Evolutionary conservation across 805 yeast species (phyloP).

Genomic region (Candida awuae): DNA sequence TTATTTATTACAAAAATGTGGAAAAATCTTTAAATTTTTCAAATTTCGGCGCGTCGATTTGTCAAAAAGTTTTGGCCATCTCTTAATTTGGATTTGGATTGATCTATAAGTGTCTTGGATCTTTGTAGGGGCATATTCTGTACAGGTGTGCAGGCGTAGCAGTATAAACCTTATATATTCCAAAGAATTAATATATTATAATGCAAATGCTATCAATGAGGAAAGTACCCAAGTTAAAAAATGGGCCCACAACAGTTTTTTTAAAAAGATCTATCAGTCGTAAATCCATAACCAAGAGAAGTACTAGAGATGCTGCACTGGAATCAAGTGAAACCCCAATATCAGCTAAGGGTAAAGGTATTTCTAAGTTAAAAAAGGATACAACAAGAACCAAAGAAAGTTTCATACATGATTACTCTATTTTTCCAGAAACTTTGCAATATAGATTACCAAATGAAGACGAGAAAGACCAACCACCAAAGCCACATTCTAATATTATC

Average conservation of each 20-base stretch:
- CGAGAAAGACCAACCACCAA: constrained; percentile 15
- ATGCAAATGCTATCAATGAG: no score
- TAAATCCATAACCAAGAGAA: constrained; percentile 8
- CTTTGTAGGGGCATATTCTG: no score
- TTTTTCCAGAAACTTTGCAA: constrained; percentile 25
- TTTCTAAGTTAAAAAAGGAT: constrained; percentile 12
- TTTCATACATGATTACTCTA: constrained; percentile 30
- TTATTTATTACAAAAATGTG: neutral
- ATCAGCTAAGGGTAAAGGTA: constrained; percentile 11
- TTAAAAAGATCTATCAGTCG: no score
- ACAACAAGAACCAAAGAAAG: constrained; percentile 9
- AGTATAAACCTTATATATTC: no score
- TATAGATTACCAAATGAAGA: constrained; percentile 23
- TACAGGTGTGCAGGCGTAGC: no score
- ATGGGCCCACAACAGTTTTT: no score
- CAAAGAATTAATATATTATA: no score
- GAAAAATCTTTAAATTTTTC: no score
- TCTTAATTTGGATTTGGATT: no score
- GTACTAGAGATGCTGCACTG: constrained; percentile 2
- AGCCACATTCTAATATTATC: constrained; percentile 20
- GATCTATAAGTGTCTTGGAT: no score
- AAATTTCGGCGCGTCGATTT: no score
- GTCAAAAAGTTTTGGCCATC: neutral
- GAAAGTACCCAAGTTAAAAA: no score
- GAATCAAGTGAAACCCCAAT: neutral